Base-by-base conservation (phyloP, 2,329 filamentous ascomycete genomes). In the Raffaelea deltoideospora region DNA sequence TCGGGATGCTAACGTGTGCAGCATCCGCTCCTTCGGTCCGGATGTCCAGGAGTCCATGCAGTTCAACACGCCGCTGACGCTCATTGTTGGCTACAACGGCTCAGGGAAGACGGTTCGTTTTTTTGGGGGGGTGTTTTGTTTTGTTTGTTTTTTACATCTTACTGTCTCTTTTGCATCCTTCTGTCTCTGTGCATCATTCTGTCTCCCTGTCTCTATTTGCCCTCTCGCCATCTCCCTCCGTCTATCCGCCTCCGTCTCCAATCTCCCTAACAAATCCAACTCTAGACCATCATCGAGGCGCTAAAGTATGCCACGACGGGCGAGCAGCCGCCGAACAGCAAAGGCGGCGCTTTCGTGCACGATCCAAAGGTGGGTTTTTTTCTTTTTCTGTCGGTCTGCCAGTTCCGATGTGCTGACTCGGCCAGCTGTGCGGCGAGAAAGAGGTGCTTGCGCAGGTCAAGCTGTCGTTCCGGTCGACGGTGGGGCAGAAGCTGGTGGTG, bases 251-350 rank as follows among this genome's bases (percentile, higher is more conserved):
- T n/a, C n/a, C n/a, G n/a, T n/a, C n/a, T n/a, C n/a, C n/a, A n/a
- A n/a, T n/a, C n/a, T n/a, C n/a, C n/a, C n/a, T n/a, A n/a, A n/a
- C n/a, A n/a, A n/a, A n/a, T n/a, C n/a, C n/a, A n/a, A n/a, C n/a
- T n/a, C n/a, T 23, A 52, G 47, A 96, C 90, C 40, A 94, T 98
- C 53, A 98, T 98, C 58, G 90, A 98, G 58, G 93, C 86, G 55
- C 79, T 98, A 51, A 95, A 95, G 54, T 98, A 95, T 75, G 87
- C 84, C 36, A 95, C 92, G 15, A 95, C 87, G 8, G 92, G 90
- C 39, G 82, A 92, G 50, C 71, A 93, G 33, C 90, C 90, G 2
- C 85, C 90, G 23, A 94, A 95, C 63, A 87, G 79, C 62, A 81
- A 78, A 47, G 80, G 81, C 21, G 87, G 86, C 23, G 87, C 88